phyloP scores from a whole-genome alignment of 768 basidiomycete species.

The Lactifluus rugatus region DNA sequence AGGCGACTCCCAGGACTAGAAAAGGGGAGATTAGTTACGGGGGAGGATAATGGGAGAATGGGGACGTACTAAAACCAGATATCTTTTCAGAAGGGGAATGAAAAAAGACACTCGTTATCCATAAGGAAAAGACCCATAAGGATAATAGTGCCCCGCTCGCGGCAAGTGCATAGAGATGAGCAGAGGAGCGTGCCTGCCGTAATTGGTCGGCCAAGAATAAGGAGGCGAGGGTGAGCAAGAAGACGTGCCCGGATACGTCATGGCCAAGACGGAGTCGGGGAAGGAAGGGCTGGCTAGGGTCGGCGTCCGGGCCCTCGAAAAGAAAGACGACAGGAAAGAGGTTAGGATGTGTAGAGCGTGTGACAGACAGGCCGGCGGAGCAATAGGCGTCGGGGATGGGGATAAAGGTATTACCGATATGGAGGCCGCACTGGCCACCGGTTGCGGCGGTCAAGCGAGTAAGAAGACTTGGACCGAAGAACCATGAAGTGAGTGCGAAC shows the following conservation, averaged over 20 bases:
- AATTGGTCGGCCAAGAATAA: slow-evolving; percentile 77
- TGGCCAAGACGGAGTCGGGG: slow-evolving; percentile 74
- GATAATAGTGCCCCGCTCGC: slow-evolving; percentile 40
- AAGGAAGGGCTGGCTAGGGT: slow-evolving; percentile 26
- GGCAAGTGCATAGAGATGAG: slow-evolving; percentile 41
- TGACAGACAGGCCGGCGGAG: slow-evolving; percentile 38
- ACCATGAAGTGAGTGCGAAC: slow-evolving; percentile 74
- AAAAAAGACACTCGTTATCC: slow-evolving; percentile 84
- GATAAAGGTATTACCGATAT: slow-evolving; percentile 35
- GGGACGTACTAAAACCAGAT: slow-evolving; percentile 66
- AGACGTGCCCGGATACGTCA: slow-evolving; percentile 90
- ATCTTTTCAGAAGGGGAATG: slow-evolving; percentile 84
- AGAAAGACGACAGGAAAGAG: slow-evolving; percentile 43
- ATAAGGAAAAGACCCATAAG: slow-evolving; percentile 64
- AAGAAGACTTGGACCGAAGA: slow-evolving; percentile 75
- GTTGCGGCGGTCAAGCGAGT: slow-evolving; percentile 54
- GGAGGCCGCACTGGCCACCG: slow-evolving; percentile 70
- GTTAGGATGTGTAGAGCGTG: slow-evolving; percentile 50
- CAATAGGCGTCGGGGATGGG: slow-evolving; percentile 52
- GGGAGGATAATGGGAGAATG: too few relatives aligned
- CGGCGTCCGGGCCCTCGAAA: slow-evolving; percentile 28
- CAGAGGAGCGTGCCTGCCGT: slow-evolving; percentile 35
- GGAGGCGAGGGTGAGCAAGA: slow-evolving; percentile 71
- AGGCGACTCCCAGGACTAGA: slow-evolving; percentile 32
- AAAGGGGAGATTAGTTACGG: neutral